Percentiles rank a stretch among this genome's conserved stretches.
phyloP scores from a whole-genome alignment of 1,139 yeast genomes.

The Yamadazyma kanchanaburiensis region DNA sequence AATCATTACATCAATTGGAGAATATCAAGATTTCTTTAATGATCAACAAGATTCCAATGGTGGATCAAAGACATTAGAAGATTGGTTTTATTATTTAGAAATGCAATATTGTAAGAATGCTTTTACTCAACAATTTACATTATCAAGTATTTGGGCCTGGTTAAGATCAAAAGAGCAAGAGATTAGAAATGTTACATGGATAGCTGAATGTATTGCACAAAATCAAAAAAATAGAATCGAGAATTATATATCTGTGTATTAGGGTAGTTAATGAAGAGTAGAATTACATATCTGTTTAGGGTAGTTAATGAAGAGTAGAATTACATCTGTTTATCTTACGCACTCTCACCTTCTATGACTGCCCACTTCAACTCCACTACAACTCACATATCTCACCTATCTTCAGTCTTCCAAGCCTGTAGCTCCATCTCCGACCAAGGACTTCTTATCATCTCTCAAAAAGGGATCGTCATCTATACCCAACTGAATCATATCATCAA shows the following conservation, averaged over 20 bases:
- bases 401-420: slow-evolving; percentile 35
- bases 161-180: slow-evolving; percentile 94
- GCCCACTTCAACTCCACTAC: slow-evolving; percentile 34
- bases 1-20: slow-evolving; percentile 71
- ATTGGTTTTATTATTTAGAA: slow-evolving; percentile 87
- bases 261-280: too few relatives aligned
- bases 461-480: slow-evolving; percentile 33
- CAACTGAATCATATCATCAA: slow-evolving; percentile 39
- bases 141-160: slow-evolving; percentile 95
- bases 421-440: slow-evolving; percentile 34
- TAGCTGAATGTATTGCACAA: slow-evolving; percentile 94
- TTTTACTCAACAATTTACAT: slow-evolving; percentile 93
- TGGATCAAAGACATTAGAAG: slow-evolving; percentile 67
- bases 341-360: slow-evolving; percentile 1
- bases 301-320: background rate
- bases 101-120: slow-evolving; percentile 92
- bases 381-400: slow-evolving; percentile 34
- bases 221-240: slow-evolving; percentile 80
- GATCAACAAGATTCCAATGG: slow-evolving; percentile 52
- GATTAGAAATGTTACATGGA: slow-evolving; percentile 95
- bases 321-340: background rate
- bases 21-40: slow-evolving; percentile 65
- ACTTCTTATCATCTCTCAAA: slow-evolving; percentile 28
- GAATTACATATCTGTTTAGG: too few relatives aligned
- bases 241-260: slow-evolving; percentile 69